Evolutionary conservation across 768 basidiomycete species (phyloP), one percentile per base, ranked within the genome.

Genomic region (Hygrophorus pudorinus): DNA sequence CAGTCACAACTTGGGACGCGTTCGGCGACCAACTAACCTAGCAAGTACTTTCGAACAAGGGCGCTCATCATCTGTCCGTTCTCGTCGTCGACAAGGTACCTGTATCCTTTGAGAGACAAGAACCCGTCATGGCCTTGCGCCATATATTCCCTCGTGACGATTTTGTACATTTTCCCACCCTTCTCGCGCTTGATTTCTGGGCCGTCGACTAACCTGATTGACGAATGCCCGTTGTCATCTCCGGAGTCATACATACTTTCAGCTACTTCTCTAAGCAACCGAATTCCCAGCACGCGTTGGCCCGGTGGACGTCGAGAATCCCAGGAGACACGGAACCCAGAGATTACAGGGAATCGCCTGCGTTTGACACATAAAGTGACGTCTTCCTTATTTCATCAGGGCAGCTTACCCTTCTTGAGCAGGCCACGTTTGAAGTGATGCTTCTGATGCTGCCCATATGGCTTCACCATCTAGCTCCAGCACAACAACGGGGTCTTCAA

Each of bases 111-210:
- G 27, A 94, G 66, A 1, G 80, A 70, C 0, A 64, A 61, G 60
- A 79, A 96, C 0, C 91, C 91, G 53, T 93, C 90, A 51, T 89
- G 85, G 0, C 86, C 87, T 50, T 77, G 65, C 2, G 81, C 78
- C 82, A 93, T 73, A 53, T 93, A 96, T 45, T 89, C 75, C 53
- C 89, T 68, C n/a, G 87, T 90, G 28, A 93, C 81, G 24, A 96
- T 71, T 38, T 71, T 80, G 61, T 91, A 93, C 48, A 65, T 79
- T 52, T 71, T 67, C 1, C 76, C 78, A 2, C 65, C 68, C 36
- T 64, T 64, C 35, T 68, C 65, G 47, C 71, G 73, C 54, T 66
- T 64, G 52, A 92, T 67, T 14, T 66, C 66, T 36, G 79, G 79
- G 16, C 66, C 65, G 35, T 75, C 70, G 11, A 70, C 59, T n/a